Conservation (phyloP, 257 asterid species). For the Solanum pinnatisectum region DNA sequence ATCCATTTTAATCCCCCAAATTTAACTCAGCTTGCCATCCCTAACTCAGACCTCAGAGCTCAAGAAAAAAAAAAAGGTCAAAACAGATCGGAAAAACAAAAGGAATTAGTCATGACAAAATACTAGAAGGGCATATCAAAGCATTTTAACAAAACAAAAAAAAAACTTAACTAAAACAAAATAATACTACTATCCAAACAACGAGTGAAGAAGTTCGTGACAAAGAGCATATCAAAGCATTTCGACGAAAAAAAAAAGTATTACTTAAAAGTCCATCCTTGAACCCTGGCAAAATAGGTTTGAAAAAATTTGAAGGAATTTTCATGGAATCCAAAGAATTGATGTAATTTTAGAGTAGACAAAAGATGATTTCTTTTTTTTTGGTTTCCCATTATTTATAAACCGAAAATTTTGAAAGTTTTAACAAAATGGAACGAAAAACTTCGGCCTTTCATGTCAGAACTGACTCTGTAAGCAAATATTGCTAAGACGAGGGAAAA, state of each 20-base stretch:
- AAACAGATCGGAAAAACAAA: no score
- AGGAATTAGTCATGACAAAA: no score
- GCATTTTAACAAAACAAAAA: neutral
- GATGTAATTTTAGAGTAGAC: neutral
- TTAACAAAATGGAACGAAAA: neutral
- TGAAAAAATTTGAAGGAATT: constrained; percentile 3
- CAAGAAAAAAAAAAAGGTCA: neutral
- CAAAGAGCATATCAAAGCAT: no score
- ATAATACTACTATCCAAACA: no score
- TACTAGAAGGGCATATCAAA: neutral
- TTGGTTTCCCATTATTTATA: neutral
- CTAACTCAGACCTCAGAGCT: no score
- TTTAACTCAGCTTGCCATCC: no score
- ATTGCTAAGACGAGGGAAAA: neutral
- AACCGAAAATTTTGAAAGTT: neutral
- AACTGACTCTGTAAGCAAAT: neutral
- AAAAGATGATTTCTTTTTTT: neutral
- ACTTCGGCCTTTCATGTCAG: neutral
- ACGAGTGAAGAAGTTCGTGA: no score
- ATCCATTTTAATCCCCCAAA: no score
- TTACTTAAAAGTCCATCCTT: constrained; percentile 4
- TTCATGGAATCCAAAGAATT: neutral
- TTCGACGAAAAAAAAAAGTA: neutral
- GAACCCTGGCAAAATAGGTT: constrained; percentile 4
- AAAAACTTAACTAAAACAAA: no score